phyloP scores from a whole-genome alignment of 1,284 basidiomycete species.

The Cutaneotrichosporon sp. region DNA sequence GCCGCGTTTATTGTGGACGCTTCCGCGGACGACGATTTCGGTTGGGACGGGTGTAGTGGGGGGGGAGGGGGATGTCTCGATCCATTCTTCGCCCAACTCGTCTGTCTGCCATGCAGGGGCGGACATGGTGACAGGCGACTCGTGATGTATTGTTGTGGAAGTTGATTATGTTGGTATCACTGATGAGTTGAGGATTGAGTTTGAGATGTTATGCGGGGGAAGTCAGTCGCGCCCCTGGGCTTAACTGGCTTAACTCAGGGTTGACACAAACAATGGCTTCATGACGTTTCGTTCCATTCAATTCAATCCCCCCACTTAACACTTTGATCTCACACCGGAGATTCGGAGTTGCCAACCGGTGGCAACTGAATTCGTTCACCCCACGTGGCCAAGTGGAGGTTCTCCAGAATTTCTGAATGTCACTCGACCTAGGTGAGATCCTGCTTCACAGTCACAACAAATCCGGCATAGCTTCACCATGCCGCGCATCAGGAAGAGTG shows the following conservation, averaged over 20 bases:
- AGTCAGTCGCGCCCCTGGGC: conserved; percentile 21
- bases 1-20: conserved; percentile 41
- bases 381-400: conserved; percentile 12
- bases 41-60: conserved; percentile 59
- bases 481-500: conserved; percentile 75
- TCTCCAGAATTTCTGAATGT: conserved; percentile 6
- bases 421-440: neutral
- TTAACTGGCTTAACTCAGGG: neutral
- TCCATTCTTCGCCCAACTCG: conserved; percentile 75
- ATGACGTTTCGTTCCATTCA: neutral
- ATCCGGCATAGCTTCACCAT: conserved; percentile 50
- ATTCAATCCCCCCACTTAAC: neutral
- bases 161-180: conserved; percentile 3
- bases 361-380: neutral
- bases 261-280: conserved; percentile 5
- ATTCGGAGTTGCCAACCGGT: neutral
- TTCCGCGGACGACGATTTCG: conserved; percentile 12
- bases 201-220: conserved; percentile 8
- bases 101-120: conserved; percentile 72
- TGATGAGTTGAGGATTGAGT: neutral
- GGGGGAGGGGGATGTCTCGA: conserved; percentile 58
- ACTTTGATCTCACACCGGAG: neutral
- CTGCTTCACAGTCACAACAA: conserved; percentile 21
- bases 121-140: conserved; percentile 26
- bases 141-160: neutral